Evolutionary conservation across 2,329 filamentous ascomycete species (phyloP), one percentile per base, ranked within the genome.

Genomic region (Trichophyton verrucosum): DNA sequence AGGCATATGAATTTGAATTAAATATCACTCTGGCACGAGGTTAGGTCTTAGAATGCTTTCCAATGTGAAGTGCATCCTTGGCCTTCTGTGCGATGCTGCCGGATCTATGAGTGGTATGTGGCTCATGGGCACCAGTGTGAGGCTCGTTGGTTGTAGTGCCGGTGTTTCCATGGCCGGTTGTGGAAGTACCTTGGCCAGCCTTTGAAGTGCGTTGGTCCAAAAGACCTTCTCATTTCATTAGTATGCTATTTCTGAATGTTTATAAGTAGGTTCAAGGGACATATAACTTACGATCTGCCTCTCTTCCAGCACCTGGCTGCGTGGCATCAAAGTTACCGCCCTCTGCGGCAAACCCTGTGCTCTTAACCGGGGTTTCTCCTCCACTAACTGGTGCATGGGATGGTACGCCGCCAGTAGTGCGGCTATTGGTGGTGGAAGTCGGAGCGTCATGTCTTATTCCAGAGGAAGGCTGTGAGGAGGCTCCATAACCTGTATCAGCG

Each of bases 231-330:
- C 30, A 55, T 13, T 57, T n/a, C 15, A 22, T 40, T 24, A 36
- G 13, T 24, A 36, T 42, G 3, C 30, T 20, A 55, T 59, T 13
- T n/a, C 22, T 24, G 22, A 15, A 11, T 36, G n/a, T 20, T 30
- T 53, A 30, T 6, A 8, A 30, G 6, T 30, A 6, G 11, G 7
- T 33, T 24, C 2, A 36, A 36, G 30, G 9, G 51, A 11, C n/a
- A 3, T 33, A 20, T 20, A 49, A 71, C 74, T 68, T 72, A 86
- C 86, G 80, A 65, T 86, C 84, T 63, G 86, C 86, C 71, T 89
- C 86, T 40, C 72, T 75, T 2, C 84, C 85, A 9, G 86, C 86
- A 9, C 86, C 86, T 0, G 84, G 80, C 62, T 80, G 80, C 6
- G 66, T 67, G 1, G 72, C 73, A 60, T 67, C 65, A 46, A 67